phyloP scores from a whole-genome alignment of 305 asterid genomes.

The Rubia peregrina region DNA sequence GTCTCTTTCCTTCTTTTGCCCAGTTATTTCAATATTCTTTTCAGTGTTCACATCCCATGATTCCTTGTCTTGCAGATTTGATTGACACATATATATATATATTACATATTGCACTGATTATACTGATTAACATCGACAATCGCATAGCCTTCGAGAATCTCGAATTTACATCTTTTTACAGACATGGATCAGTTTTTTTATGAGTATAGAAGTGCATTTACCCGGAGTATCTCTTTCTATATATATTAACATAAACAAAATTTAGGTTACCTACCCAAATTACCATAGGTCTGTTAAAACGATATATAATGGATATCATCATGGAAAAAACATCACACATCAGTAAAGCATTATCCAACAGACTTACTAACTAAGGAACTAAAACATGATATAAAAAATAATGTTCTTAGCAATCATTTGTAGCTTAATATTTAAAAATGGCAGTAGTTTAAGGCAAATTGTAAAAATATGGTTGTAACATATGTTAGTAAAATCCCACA shows the following conservation, averaged over 20 bases:
- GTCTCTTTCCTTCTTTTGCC: constrained; percentile 72
- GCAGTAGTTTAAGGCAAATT: no score
- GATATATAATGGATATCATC: background rate
- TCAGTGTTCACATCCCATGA: constrained; percentile 84
- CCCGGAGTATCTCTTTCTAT: background rate
- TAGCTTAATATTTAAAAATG: no score
- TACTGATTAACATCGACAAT: background rate
- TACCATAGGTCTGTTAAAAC: background rate
- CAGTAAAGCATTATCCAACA: background rate
- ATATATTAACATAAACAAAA: background rate
- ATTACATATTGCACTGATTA: background rate
- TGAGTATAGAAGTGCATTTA: background rate
- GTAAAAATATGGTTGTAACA: no score
- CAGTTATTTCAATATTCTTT: constrained; percentile 76
- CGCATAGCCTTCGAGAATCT: background rate
- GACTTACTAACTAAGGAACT: background rate
- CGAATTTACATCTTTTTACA: no score
- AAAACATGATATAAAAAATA: background rate
- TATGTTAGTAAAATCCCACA: no score
- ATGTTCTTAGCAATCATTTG: background rate
- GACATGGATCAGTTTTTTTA: background rate
- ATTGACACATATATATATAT: background rate
- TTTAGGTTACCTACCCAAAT: background rate
- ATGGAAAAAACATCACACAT: background rate
- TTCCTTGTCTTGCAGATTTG: constrained; percentile 51